phyloP scores from a whole-genome alignment of 805 yeast species.

The Pichia nanzhaoensis region DNA sequence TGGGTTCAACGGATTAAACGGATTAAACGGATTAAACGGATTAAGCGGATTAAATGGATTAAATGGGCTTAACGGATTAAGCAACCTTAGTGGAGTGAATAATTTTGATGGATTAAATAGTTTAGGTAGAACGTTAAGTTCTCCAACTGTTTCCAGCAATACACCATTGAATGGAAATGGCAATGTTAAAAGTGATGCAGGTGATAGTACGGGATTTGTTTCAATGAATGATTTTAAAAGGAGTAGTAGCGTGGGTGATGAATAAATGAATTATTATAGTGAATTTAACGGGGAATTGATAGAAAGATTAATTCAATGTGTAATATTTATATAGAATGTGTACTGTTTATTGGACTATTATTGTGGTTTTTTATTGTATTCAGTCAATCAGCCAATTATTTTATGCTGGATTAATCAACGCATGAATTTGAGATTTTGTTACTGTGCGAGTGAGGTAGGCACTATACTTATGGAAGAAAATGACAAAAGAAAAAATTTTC shows the following conservation, averaged over 20 bases:
- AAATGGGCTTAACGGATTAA: conserved; percentile 4
- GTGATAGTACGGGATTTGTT: conserved; percentile 2
- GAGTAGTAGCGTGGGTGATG: conserved; percentile 1
- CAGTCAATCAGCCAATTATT: too few relatives aligned
- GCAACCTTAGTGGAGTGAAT: not conserved
- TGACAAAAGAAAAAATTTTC: too few relatives aligned
- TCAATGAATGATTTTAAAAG: not conserved
- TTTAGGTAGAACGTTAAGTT: conserved; percentile 4
- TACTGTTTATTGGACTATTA: not conserved
- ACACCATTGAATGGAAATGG: not conserved
- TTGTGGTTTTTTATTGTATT: not conserved
- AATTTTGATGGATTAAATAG: conserved; percentile 5
- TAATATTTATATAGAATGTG: not conserved
- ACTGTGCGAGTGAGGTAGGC: too few relatives aligned
- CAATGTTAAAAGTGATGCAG: not conserved
- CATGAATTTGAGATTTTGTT: too few relatives aligned
- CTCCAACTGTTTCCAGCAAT: conserved; percentile 4
- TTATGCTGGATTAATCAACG: too few relatives aligned
- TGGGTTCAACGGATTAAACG: conserved; percentile 1
- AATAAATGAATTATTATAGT: not conserved
- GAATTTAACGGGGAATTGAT: not conserved
- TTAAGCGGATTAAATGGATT: conserved; percentile 2
- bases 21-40: conserved; percentile 4
- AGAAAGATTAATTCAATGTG: not conserved
- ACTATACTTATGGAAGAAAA: too few relatives aligned